Evolutionary conservation across 352 stramenopile genomes (phyloP).

Genomic region (Pythium insidiosum): DNA sequence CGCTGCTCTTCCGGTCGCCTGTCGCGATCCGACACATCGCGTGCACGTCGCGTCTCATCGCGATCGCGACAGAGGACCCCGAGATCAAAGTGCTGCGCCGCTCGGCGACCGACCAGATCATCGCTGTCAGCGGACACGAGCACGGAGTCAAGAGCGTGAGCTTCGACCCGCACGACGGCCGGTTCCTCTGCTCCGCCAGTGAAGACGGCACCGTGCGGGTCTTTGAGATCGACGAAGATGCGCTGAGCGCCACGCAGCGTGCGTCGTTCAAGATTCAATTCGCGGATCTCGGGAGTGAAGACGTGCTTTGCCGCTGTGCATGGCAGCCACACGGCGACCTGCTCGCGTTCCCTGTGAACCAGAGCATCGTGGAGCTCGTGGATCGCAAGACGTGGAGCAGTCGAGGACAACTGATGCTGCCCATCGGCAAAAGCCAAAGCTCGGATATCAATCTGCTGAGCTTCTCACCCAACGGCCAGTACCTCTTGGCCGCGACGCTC

Average conservation of each 20-base stretch:
- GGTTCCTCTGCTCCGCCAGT: constrained; percentile 51
- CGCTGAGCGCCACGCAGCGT: constrained; percentile 27
- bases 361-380: constrained; percentile 64
- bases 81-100: constrained; percentile 63
- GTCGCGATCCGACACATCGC: constrained; percentile 64
- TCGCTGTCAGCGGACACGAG: constrained; percentile 50
- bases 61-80: constrained; percentile 63
- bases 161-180: constrained; percentile 47
- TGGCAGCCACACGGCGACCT: constrained; percentile 39
- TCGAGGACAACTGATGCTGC: constrained; percentile 34
- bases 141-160: constrained; percentile 66
- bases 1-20: constrained; percentile 62
- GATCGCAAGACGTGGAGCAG: constrained; percentile 38
- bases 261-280: constrained; percentile 54
- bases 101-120: constrained; percentile 43
- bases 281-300: constrained; percentile 45
- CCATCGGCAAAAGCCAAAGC: constrained; percentile 39
- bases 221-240: constrained; percentile 37
- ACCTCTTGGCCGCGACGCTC: constrained; percentile 56
- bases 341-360: constrained; percentile 54
- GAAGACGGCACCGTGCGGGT: constrained; percentile 66
- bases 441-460: constrained; percentile 60
- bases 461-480: constrained; percentile 78
- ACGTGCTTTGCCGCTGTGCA: constrained; percentile 55
- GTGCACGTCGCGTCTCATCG: constrained; percentile 54